Evolutionary conservation across 1,284 basidiomycete species (phyloP).

Genomic region (Heliocybe sulcata): DNA sequence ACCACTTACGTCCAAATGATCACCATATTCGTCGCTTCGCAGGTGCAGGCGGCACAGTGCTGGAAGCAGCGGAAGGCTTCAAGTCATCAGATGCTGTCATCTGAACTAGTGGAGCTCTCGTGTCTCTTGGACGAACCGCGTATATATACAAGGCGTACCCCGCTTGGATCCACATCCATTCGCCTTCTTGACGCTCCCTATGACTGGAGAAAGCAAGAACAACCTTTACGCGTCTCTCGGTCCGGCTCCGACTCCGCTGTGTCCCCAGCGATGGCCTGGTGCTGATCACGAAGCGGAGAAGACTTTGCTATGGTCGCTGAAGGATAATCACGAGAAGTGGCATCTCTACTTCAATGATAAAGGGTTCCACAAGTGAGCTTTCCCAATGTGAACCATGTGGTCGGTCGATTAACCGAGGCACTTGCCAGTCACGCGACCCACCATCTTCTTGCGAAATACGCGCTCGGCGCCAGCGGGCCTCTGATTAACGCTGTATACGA

Average conservation of each 20-base stretch:
- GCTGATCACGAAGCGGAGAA: conserved; percentile 31
- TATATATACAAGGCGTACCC: not conserved
- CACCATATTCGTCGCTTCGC: too few relatives aligned
- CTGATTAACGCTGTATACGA: conserved; percentile 36
- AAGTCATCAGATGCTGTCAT: not conserved
- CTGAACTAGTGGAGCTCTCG: not conserved
- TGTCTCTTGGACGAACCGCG: not conserved
- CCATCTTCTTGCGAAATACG: conserved; percentile 42
- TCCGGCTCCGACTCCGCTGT: not conserved
- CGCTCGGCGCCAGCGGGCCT: conserved; percentile 33
- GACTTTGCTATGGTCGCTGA: conserved; percentile 35
- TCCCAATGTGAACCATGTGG: not conserved
- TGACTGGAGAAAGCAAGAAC: not conserved
- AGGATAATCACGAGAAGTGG: conserved; percentile 49
- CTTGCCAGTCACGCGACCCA: conserved; percentile 40
- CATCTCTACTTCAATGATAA: conserved; percentile 57
- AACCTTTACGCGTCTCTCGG: not conserved
- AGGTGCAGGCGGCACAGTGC: not conserved
- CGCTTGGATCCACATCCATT: not conserved
- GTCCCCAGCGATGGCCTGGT: not conserved
- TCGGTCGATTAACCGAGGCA: conserved; percentile 3
- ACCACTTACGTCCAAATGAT: too few relatives aligned
- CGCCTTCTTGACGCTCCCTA: not conserved
- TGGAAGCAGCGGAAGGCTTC: too few relatives aligned
- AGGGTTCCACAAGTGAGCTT: conserved; percentile 47